Evolutionary conservation across 768 basidiomycete genomes (phyloP), one percentile per base, ranked within the genome.

Genomic region (Leucocoprinus leucothites): DNA sequence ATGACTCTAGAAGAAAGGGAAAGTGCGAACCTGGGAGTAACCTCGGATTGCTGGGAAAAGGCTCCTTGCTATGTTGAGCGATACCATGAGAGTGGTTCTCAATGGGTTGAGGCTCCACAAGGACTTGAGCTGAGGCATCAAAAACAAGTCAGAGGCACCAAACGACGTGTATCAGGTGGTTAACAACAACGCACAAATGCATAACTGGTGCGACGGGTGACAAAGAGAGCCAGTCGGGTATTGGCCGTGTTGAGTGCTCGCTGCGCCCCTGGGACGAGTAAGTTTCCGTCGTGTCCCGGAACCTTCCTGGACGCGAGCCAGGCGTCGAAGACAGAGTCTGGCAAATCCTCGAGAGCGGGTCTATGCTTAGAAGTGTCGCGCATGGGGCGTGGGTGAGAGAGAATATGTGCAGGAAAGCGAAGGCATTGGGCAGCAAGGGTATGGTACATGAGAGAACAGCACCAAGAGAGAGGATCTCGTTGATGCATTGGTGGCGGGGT

Each of bases 11-110:
- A 38, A 52, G 26, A n/a, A n/a, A n/a, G n/a, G n/a, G n/a, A n/a
- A n/a, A 48, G 47, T 58, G 67, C 71, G 53, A 56, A 80, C 80
- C 71, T 92, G 91, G 8, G 91, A 91, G 74, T 90, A 92, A 58
- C 88, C 86, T 70, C 88, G 82, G 69, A 88, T 87, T 9, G 89
- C 91, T 34, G 90, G 90, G 64, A 91, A 84, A 56, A 87, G 71
- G 58, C 89, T 91, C 61, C 88, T 81, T 56, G 85, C 62, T 49
- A 91, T 69, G 67, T 90, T 87, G 60, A 91, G 71, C 57, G 77
- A 53, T 67, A 91, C 71, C 82, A 92, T 85, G 52, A 88, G 72
- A n/a, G 80, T 73, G 19, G 87, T 84, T 56, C 89, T 80, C 46
- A 84, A 61, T 31, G 89, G 90, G 61, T 91, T 87, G 31, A 86